These are phyloP conservation scores for Sphaerulina musiva DNA, from an alignment of 2,329 filamentous ascomycete genomes.

Conservation along the genomic window DNA sequence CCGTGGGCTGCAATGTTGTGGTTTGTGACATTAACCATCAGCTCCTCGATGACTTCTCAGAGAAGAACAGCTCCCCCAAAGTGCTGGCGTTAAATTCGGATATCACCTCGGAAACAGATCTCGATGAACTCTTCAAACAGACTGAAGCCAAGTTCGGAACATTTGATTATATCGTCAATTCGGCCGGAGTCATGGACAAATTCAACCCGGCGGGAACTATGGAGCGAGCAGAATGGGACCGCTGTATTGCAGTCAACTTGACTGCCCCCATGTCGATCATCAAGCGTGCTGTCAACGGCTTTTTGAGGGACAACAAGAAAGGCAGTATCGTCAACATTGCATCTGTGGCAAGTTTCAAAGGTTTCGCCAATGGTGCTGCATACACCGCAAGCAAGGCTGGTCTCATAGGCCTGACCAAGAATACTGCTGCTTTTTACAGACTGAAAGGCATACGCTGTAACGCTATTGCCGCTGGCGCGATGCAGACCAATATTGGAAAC, in stretches of 20 bases:
- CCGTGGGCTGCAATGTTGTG: slow-evolving; percentile 33
- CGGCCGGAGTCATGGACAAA: slow-evolving; percentile 52
- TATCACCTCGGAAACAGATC: slow-evolving; percentile 34
- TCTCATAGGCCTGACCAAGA: slow-evolving; percentile 50
- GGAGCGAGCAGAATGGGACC: slow-evolving; percentile 46
- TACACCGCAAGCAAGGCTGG: slow-evolving; percentile 53
- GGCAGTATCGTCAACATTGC: slow-evolving; percentile 51
- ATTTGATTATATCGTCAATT: slow-evolving; percentile 53
- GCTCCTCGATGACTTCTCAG: slow-evolving; percentile 28
- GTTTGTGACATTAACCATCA: slow-evolving; percentile 34
- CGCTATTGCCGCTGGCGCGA: slow-evolving; percentile 42
- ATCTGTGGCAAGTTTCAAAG: slow-evolving; percentile 43
- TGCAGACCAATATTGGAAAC: slow-evolving; percentile 51
- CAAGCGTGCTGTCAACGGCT: slow-evolving; percentile 47
- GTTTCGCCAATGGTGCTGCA: slow-evolving; percentile 35
- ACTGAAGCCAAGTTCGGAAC: slow-evolving; percentile 37
- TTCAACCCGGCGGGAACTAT: slow-evolving; percentile 49
- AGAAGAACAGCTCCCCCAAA: slow-evolving; percentile 23
- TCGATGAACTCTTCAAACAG: slow-evolving; percentile 37
- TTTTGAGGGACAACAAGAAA: slow-evolving; percentile 41
- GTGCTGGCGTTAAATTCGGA: slow-evolving; percentile 34
- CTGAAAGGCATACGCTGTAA: slow-evolving; percentile 44
- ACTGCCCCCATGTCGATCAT: slow-evolving; percentile 50
- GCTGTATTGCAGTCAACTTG: slow-evolving; percentile 51
- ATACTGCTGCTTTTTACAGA: slow-evolving; percentile 52